These are phyloP conservation scores for Nemania sp. DNA, from an alignment of 2,329 filamentous ascomycete species.

Conservation along the genomic window DNA sequence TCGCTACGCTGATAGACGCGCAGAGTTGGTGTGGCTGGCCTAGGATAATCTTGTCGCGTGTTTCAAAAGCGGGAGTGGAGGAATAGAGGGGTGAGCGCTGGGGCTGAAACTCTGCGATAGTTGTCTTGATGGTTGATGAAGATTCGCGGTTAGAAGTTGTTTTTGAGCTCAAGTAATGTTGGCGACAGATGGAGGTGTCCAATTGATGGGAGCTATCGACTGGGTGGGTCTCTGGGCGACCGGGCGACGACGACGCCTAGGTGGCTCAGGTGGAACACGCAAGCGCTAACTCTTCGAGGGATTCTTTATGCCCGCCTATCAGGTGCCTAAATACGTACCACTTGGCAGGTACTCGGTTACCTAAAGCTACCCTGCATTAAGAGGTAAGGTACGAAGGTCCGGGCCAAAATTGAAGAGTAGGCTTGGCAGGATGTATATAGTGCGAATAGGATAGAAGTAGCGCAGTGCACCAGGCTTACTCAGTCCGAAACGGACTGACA, in stretches of 20 bases:
- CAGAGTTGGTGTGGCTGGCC: neutral
- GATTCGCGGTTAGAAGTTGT: slow-evolving; percentile 13
- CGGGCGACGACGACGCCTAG: slow-evolving; percentile 16
- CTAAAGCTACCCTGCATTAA: neutral
- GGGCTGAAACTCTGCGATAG: neutral
- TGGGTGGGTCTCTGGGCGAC: slow-evolving; percentile 20
- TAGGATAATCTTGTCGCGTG: neutral
- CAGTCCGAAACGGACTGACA: too few relatives aligned
- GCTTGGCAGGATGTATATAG: too few relatives aligned
- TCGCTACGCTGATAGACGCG: neutral
- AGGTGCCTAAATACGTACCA: neutral
- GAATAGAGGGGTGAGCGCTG: neutral
- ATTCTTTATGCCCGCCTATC: neutral
- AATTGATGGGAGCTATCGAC: slow-evolving; percentile 18
- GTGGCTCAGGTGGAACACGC: slow-evolving; percentile 19
- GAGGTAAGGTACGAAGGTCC: too few relatives aligned
- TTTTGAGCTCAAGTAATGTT: slow-evolving; percentile 3
- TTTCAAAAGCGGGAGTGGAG: neutral
- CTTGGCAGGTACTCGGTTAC: too few relatives aligned
- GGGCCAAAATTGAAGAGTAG: too few relatives aligned
- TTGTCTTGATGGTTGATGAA: slow-evolving; percentile 16
- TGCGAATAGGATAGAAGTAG: too few relatives aligned
- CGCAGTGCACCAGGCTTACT: too few relatives aligned
- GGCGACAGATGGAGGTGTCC: slow-evolving; percentile 12
- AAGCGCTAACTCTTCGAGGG: slow-evolving; percentile 6